Conservation (phyloP, 331 rosid species). For the Quercus tomentella region DNA sequence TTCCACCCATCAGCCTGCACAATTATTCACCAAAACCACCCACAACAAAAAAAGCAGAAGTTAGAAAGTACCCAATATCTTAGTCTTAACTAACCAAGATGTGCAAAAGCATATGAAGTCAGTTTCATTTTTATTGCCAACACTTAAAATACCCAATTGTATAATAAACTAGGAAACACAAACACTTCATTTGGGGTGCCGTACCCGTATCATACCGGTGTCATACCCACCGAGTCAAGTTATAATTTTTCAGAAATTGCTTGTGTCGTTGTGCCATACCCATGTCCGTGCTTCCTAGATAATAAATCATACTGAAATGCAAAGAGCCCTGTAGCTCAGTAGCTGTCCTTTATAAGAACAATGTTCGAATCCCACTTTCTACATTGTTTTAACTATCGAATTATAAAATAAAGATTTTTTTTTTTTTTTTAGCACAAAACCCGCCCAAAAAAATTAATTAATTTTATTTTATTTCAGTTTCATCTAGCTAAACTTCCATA, state of each 20-base stretch:
- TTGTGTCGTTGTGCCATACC: too few relatives aligned
- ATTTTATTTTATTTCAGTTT: not conserved
- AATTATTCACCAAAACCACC: not conserved
- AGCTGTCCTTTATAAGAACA: too few relatives aligned
- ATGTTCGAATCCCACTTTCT: too few relatives aligned
- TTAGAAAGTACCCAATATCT: not conserved
- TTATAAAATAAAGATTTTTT: too few relatives aligned
- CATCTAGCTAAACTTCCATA: not conserved
- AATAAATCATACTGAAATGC: not conserved
- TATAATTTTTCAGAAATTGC: too few relatives aligned
- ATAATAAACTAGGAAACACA: too few relatives aligned
- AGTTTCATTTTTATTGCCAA: not conserved
- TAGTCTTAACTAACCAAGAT: not conserved
- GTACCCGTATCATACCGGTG: too few relatives aligned
- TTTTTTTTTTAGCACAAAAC: too few relatives aligned
- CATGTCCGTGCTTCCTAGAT: too few relatives aligned
- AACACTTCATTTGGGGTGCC: too few relatives aligned
- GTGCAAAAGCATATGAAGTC: not conserved
- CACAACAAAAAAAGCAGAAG: not conserved
- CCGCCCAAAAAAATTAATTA: not conserved
- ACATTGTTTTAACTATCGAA: too few relatives aligned
- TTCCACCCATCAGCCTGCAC: slow-evolving; percentile 97
- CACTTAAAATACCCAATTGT: not conserved
- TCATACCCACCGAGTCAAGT: too few relatives aligned
- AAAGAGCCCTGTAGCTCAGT: not conserved